These are phyloP conservation scores for Penicillium canariense DNA, from an alignment of 495 filamentous ascomycete genomes.

Conservation along the genomic window DNA sequence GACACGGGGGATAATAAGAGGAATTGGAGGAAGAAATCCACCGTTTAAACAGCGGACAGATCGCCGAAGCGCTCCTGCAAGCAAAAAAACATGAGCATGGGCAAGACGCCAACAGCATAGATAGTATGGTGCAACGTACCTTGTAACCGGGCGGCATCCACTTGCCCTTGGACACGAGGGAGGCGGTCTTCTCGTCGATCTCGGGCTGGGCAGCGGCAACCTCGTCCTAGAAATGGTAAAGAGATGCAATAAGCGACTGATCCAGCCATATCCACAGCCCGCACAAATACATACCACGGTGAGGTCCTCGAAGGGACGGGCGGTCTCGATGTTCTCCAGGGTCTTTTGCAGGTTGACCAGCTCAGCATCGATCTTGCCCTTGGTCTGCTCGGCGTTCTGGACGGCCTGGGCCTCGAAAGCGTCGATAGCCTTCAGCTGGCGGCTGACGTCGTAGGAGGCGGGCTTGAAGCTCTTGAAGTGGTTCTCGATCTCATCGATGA, in stretches of 20 bases:
- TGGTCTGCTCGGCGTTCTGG: constrained; percentile 94
- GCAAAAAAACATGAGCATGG: constrained; percentile 5
- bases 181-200: constrained; percentile 89
- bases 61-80: constrained; percentile 96
- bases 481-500: constrained; percentile 96
- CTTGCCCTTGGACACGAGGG: constrained; percentile 93
- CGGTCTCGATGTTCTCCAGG: constrained; percentile 93
- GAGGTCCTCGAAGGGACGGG: constrained; percentile 93
- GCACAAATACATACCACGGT: constrained; percentile 76
- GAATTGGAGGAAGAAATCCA: constrained; percentile 24
- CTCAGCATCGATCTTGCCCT: constrained; percentile 90
- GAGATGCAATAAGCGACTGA: constrained; percentile 18
- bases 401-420: constrained; percentile 95
- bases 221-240: constrained; percentile 68
- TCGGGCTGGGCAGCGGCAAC: constrained; percentile 88
- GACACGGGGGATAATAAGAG: constrained; percentile 37
- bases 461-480: constrained; percentile 88
- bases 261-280: background rate
- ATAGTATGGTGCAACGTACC: constrained; percentile 55
- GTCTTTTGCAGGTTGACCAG: constrained; percentile 89
- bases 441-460: constrained; percentile 78
- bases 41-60: constrained; percentile 78
- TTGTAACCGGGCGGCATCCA: constrained; percentile 98
- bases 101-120: background rate
- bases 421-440: constrained; percentile 96